Evolutionary conservation across 2,329 filamentous ascomycete species (phyloP).

Genomic region (Stagonosporopsis vannaccii): DNA sequence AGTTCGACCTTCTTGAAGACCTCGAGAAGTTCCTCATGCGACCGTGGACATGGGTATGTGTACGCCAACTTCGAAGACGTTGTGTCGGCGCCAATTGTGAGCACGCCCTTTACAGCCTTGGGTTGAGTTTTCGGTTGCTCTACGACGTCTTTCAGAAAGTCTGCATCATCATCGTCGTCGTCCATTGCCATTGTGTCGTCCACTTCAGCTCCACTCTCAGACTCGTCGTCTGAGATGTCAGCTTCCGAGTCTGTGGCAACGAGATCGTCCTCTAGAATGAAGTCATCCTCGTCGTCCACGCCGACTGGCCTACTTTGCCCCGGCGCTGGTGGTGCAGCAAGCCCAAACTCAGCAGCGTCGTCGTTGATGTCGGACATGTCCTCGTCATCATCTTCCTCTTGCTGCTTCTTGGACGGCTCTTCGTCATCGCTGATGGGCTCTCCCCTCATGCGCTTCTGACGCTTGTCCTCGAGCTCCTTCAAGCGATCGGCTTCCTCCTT

Average conservation of each 20-base stretch:
- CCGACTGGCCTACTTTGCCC: conserved; percentile 43
- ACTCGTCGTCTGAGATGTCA: conserved; percentile 45
- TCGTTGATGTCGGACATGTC: conserved; percentile 50
- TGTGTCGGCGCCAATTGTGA: conserved; percentile 50
- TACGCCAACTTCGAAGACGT: conserved; percentile 69
- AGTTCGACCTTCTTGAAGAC: conserved; percentile 68
- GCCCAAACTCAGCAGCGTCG: conserved; percentile 68
- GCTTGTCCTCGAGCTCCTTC: conserved; percentile 81
- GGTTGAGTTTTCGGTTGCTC: conserved; percentile 35
- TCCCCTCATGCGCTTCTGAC: conserved; percentile 85
- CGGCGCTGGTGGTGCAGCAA: conserved; percentile 64
- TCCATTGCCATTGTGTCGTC: conserved; percentile 51
- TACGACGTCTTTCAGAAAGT: conserved; percentile 57
- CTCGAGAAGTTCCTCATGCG: conserved; percentile 74
- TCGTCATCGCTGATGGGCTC: conserved; percentile 76
- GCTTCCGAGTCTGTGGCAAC: conserved; percentile 77
- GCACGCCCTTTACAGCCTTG: conserved; percentile 53
- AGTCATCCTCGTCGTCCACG: conserved; percentile 92
- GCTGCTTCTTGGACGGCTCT: conserved; percentile 57
- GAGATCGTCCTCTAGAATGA: conserved; percentile 86
- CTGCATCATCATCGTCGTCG: conserved; percentile 58
- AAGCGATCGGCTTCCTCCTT: conserved; percentile 79
- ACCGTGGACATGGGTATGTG: conserved; percentile 85
- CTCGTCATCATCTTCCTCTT: conserved; percentile 46
- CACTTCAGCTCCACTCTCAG: conserved; percentile 41